These are phyloP conservation scores for Russula virescens DNA, from an alignment of 768 basidiomycete genomes.

Conservation along the genomic window DNA sequence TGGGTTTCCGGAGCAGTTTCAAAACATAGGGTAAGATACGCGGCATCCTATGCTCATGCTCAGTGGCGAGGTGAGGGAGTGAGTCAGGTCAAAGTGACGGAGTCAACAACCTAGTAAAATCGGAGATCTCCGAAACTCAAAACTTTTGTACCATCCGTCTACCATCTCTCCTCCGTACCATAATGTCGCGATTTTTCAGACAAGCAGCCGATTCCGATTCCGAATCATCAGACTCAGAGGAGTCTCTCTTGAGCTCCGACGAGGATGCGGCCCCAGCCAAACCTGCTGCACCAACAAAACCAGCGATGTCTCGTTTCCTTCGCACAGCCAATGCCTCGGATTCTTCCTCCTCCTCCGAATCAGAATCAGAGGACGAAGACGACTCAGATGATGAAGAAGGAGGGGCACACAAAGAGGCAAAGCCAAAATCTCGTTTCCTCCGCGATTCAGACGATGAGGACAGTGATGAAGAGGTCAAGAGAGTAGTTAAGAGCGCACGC, in stretches of 20 bases:
- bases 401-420: conserved; percentile 32
- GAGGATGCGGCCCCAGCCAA: conserved; percentile 54
- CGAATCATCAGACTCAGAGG: conserved; percentile 65
- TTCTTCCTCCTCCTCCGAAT: conserved; percentile 33
- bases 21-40: neutral
- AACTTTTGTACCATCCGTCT: conserved; percentile 5
- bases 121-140: conserved; percentile 24
- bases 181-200: conserved; percentile 88
- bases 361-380: conserved; percentile 45
- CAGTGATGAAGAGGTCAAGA: conserved; percentile 65
- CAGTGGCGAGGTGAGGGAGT: neutral
- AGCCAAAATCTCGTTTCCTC: conserved; percentile 40
- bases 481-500: conserved; percentile 78
- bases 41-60: conserved; percentile 13
- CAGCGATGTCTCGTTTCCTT: conserved; percentile 76
- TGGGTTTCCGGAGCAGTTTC: conserved; percentile 2
- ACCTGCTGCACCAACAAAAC: conserved; percentile 41
- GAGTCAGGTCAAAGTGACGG: neutral
- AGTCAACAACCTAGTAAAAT: neutral
- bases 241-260: conserved; percentile 66
- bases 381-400: conserved; percentile 42
- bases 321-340: conserved; percentile 54
- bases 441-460: conserved; percentile 46
- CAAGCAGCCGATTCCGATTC: conserved; percentile 79
- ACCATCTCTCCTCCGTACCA: neutral